phyloP scores from a whole-genome alignment of 139 green algal genomes.

The Closterium sp. region DNA sequence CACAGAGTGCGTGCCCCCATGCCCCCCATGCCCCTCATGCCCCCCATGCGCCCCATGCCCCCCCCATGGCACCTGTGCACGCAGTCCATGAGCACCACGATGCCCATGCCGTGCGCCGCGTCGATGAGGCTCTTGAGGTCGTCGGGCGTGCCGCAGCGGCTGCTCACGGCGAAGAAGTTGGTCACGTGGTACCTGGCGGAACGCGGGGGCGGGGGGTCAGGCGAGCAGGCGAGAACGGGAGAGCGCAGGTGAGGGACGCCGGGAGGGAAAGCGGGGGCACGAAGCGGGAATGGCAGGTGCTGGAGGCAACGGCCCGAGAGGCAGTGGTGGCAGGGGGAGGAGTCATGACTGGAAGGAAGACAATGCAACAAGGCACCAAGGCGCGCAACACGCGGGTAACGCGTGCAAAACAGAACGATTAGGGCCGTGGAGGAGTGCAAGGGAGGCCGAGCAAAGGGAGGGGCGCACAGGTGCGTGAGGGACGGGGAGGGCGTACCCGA shows the following conservation, averaged over 20 bases:
- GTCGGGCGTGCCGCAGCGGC: slow-evolving; percentile 91
- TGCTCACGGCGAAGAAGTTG: slow-evolving; percentile 93
- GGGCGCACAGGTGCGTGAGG: neutral
- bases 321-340: too few relatives aligned
- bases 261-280: neutral
- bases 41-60: too few relatives aligned
- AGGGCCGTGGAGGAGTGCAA: too few relatives aligned
- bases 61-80: slow-evolving; percentile 65
- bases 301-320: too few relatives aligned
- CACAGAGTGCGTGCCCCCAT: too few relatives aligned
- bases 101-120: slow-evolving; percentile 78
- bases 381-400: too few relatives aligned
- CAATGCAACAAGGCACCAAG: neutral
- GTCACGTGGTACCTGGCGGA: slow-evolving; percentile 87
- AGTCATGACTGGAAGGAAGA: too few relatives aligned
- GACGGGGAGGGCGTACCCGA: slow-evolving; percentile 71
- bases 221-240: neutral
- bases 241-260: neutral
- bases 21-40: too few relatives aligned
- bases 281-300: too few relatives aligned
- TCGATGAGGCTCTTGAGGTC: slow-evolving; percentile 97
- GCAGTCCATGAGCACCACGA: slow-evolving; percentile 84
- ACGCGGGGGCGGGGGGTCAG: neutral
- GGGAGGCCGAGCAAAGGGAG: neutral
- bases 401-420: too few relatives aligned